phyloP scores from a whole-genome alignment of 2,329 filamentous ascomycete species.

The Nothophoma quercina region DNA sequence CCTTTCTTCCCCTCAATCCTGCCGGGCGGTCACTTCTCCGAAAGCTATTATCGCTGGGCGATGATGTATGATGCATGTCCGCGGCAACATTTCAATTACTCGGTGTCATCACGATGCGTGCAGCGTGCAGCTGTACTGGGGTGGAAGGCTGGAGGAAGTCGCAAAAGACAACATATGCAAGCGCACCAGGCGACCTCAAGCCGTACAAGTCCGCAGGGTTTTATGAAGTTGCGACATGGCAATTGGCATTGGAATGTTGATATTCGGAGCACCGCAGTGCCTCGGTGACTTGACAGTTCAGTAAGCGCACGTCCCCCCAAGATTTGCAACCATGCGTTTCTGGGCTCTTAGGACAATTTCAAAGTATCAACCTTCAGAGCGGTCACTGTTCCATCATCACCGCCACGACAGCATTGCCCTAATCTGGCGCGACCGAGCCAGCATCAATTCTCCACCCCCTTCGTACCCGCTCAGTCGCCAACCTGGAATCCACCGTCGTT shows the following conservation, averaged over 20 bases:
- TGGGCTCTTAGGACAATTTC: constrained; percentile 4
- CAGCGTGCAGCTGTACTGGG: background rate
- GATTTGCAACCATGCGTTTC: constrained; percentile 6
- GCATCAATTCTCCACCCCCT: constrained; percentile 8
- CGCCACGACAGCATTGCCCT: constrained; percentile 16
- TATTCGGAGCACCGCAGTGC: constrained; percentile 6
- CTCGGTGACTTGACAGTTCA: constrained; percentile 11
- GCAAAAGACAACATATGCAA: background rate
- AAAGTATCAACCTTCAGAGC: constrained; percentile 11
- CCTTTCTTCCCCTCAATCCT: constrained; percentile 22
- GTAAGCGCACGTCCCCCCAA: constrained; percentile 5
- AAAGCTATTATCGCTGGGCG: constrained; percentile 22
- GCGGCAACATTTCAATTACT: constrained; percentile 13
- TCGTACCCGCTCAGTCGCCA: constrained; percentile 30
- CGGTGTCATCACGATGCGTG: background rate
- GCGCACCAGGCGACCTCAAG: background rate
- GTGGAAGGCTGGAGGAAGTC: background rate
- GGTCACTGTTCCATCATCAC: constrained; percentile 23
- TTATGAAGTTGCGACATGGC: background rate
- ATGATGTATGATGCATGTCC: constrained; percentile 23
- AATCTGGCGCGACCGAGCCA: constrained; percentile 10
- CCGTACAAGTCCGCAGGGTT: background rate
- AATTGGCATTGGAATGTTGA: background rate
- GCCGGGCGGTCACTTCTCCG: constrained; percentile 22
- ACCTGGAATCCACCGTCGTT: constrained; percentile 47